phyloP scores from a whole-genome alignment of 2,329 filamentous ascomycete genomes.

The Epichloe sp. region DNA sequence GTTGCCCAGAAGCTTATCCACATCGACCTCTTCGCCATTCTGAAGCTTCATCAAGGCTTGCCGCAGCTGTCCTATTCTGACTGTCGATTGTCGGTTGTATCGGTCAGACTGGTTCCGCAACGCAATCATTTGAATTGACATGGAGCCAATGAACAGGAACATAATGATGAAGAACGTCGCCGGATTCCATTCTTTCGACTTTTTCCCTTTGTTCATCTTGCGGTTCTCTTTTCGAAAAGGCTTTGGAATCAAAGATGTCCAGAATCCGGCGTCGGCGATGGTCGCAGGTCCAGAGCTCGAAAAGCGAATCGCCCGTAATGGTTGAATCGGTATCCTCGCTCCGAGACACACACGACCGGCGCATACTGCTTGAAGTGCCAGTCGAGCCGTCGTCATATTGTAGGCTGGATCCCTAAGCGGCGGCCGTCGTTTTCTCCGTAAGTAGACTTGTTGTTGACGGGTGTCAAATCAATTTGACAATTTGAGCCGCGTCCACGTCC shows the following conservation, averaged over 20 bases:
- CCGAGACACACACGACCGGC: background rate
- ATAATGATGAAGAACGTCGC: slow-evolving; percentile 73
- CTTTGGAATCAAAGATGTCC: slow-evolving; percentile 58
- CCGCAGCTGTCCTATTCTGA: slow-evolving; percentile 60
- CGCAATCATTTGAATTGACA: slow-evolving; percentile 84
- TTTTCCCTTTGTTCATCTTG: slow-evolving; percentile 25
- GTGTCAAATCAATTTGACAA: background rate
- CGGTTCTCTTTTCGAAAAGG: slow-evolving; percentile 37
- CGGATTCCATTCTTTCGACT: slow-evolving; percentile 59
- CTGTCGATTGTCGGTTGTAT: slow-evolving; percentile 63
- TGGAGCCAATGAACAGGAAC: slow-evolving; percentile 80
- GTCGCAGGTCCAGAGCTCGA: slow-evolving; percentile 32
- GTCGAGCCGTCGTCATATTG: slow-evolving; percentile 7
- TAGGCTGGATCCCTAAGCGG: background rate
- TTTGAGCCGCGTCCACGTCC: background rate
- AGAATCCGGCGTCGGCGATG: slow-evolving; percentile 47
- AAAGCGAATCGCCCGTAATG: slow-evolving; percentile 10
- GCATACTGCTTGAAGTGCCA: background rate
- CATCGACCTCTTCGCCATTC: slow-evolving; percentile 66
- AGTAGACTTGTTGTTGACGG: background rate
- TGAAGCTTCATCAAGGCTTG: slow-evolving; percentile 64
- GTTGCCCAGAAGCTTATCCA: slow-evolving; percentile 64
- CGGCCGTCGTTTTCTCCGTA: background rate
- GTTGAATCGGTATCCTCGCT: background rate
- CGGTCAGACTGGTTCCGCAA: slow-evolving; percentile 62